These are phyloP conservation scores for Cyberlindnera americana DNA, from an alignment of 805 yeast genomes.

Conservation along the genomic window DNA sequence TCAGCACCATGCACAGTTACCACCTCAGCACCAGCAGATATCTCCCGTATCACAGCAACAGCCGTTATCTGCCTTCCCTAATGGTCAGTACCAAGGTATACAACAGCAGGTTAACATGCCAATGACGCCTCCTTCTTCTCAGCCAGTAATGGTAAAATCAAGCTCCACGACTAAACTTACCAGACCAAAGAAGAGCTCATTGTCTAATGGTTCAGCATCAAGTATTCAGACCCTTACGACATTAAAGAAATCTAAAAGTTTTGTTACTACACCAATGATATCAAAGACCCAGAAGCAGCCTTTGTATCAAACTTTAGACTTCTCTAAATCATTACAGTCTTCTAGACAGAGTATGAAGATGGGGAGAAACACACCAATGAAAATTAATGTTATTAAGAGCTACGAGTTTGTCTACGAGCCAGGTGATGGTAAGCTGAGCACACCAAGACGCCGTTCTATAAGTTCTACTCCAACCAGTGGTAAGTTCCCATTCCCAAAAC, in stretches of 20 bases:
- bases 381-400: conserved; percentile 17
- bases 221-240: neutral
- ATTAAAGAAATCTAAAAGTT: conserved; percentile 26
- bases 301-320: conserved; percentile 25
- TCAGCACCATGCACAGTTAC: conserved; percentile 22
- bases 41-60: conserved; percentile 2
- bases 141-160: conserved; percentile 18
- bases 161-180: conserved; percentile 23
- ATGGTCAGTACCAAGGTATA: neutral
- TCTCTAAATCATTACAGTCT: conserved; percentile 18
- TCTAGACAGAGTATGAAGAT: neutral
- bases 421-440: conserved; percentile 15
- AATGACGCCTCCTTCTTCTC: conserved; percentile 13
- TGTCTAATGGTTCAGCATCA: conserved; percentile 7
- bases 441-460: conserved; percentile 20
- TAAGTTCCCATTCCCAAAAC: conserved; percentile 22
- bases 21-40: conserved; percentile 1
- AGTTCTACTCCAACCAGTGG: conserved; percentile 20
- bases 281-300: conserved; percentile 9
- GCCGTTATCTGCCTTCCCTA: neutral
- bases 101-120: conserved; percentile 3
- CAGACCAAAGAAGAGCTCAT: conserved; percentile 22
- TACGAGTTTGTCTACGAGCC: conserved; percentile 27
- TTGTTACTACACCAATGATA: conserved; percentile 10
- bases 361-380: conserved; percentile 6